Percentiles rank a stretch among this genome's conserved stretches.
phyloP scores from a whole-genome alignment of 371 early-diverging fungal genomes.

The Mortierella sp. region DNA sequence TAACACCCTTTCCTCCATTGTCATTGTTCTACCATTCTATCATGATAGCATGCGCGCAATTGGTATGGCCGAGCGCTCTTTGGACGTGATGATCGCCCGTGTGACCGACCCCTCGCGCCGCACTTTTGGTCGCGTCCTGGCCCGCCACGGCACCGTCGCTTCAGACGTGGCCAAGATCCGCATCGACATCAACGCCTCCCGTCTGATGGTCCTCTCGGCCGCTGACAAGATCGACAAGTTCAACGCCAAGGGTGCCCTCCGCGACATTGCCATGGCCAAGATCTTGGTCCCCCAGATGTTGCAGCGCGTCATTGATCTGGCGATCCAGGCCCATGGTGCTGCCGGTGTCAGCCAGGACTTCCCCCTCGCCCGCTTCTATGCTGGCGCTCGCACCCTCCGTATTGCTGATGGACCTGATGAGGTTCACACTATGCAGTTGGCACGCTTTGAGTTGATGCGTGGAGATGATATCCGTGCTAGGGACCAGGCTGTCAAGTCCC shows the following conservation, averaged over 20 bases:
- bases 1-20: background rate
- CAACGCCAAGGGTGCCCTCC: slow-evolving; percentile 90
- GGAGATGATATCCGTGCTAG: slow-evolving; percentile 54
- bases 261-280: slow-evolving; percentile 97
- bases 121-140: slow-evolving; percentile 88
- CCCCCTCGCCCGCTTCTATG: slow-evolving; percentile 89
- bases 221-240: slow-evolving; percentile 90
- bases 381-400: slow-evolving; percentile 86
- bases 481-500: slow-evolving; percentile 28
- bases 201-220: slow-evolving; percentile 91
- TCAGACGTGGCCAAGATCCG: slow-evolving; percentile 88
- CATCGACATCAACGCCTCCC: slow-evolving; percentile 91
- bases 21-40: background rate
- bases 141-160: slow-evolving; percentile 85
- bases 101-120: slow-evolving; percentile 87
- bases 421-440: slow-evolving; percentile 83
- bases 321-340: slow-evolving; percentile 95
- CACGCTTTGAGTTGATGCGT: slow-evolving; percentile 70
- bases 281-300: slow-evolving; percentile 85
- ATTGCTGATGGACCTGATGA: slow-evolving; percentile 96
- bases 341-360: slow-evolving; percentile 91
- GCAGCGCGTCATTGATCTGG: slow-evolving; percentile 82
- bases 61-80: slow-evolving; percentile 93
- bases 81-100: slow-evolving; percentile 88
- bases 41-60: slow-evolving; percentile 90